Conservation (phyloP, 2,329 filamentous ascomycete genomes). For the Dothistroma pini region DNA sequence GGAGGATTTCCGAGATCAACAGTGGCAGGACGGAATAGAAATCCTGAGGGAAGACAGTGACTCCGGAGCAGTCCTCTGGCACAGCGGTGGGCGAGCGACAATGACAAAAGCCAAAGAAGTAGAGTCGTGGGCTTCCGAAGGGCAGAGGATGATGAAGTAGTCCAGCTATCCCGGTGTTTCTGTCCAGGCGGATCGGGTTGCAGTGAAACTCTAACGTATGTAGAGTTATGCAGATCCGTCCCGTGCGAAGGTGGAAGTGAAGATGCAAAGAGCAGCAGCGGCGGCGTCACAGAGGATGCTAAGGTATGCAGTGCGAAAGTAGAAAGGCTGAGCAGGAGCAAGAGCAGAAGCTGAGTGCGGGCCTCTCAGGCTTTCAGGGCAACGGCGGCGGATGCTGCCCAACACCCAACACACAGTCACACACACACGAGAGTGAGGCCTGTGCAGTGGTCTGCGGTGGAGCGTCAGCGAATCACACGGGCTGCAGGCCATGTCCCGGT, state of each 20-base stretch:
- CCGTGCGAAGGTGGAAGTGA: slow-evolving; percentile 3
- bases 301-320: neutral
- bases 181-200: slow-evolving; percentile 10
- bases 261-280: slow-evolving; percentile 1
- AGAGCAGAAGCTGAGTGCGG: neutral
- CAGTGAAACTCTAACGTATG: slow-evolving; percentile 13
- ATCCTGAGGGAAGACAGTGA: neutral
- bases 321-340: neutral
- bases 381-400: neutral
- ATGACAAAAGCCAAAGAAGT: slow-evolving; percentile 14
- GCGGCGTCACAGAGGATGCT: neutral
- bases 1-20: slow-evolving; percentile 2
- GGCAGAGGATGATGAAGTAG: slow-evolving; percentile 10
- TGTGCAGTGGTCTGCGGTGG: neutral
- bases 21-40: neutral
- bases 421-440: neutral
- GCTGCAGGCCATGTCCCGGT: neutral
- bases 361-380: neutral
- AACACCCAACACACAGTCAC: too few relatives aligned
- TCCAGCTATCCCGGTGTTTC: slow-evolving; percentile 17
- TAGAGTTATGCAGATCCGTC: slow-evolving; percentile 18
- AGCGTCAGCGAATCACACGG: neutral
- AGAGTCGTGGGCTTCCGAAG: slow-evolving; percentile 7
- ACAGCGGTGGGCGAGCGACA: slow-evolving; percentile 9
- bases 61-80: slow-evolving; percentile 5